Percentiles rank a stretch among this genome's conserved stretches.
These are phyloP conservation scores for Selaginella moellendorffii DNA, from an alignment of 75 land plant genomes.

Conservation along the genomic window DNA sequence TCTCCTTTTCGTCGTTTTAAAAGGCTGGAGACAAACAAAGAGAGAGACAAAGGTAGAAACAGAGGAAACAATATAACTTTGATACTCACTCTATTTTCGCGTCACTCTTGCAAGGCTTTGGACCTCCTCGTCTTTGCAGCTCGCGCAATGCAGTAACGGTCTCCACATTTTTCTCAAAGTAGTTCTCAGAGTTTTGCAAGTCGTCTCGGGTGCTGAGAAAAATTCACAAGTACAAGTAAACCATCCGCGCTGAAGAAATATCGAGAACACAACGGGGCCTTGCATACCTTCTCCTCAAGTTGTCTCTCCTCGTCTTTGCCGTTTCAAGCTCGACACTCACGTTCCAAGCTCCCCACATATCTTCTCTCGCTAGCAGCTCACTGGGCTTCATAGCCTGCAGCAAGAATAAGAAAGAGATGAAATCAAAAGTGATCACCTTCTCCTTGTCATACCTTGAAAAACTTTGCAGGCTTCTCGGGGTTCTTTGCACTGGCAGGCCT, in stretches of 20 bases:
- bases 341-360: neutral
- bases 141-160: neutral
- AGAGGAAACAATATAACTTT: neutral
- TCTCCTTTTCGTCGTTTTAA: neutral
- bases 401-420: neutral
- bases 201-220: neutral
- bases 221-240: neutral
- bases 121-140: neutral
- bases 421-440: neutral
- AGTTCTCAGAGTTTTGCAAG: neutral
- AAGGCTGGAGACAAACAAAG: neutral
- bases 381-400: neutral
- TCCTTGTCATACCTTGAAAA: neutral
- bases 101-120: neutral
- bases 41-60: neutral
- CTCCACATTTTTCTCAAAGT: neutral
- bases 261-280: too few species aligned
- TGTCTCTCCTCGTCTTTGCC: neutral
- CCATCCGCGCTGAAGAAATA: too few species aligned
- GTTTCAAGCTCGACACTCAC: neutral
- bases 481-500: neutral
- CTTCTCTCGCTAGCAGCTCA: neutral
- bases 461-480: conserved; percentile 1
- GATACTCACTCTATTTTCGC: neutral
- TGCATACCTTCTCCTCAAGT: neutral